Base-by-base conservation (phyloP, 768 basidiomycete species). In the Mycena vitilis region DNA sequence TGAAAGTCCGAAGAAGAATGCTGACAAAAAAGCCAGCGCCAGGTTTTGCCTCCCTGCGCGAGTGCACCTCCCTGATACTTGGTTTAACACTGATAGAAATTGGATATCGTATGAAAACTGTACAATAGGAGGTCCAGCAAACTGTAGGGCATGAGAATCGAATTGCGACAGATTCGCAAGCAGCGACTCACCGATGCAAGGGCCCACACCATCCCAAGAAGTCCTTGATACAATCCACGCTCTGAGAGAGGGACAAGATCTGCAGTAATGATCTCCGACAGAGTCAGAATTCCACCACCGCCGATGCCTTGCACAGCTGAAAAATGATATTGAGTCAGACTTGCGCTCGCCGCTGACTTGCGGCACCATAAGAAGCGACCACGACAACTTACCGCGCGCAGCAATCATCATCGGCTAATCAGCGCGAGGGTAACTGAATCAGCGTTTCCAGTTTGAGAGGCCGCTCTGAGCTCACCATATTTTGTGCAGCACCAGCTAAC, bases 201-300 rank as follows among this genome's bases (percentile, higher is more conserved):
- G 36, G 74, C 73, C 77, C 79, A 82, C 9, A 63, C 60, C 60
- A 72, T 52, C 13, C 69, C 77, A 18, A 80, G 40, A 9, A 82
- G 55, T 18, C 78, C 78, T 0, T 75, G 66, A 48, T 79, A 83
- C 10, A 71, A 48, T 7, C 83, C 84, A 10, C 84, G 79, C 57
- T 83, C 80, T 20, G 76, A 71, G 10, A 85, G 76, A 16, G 84
- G 76, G 8, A 84, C 79, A 1, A 85, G 72, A 70, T 85, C 83
- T 22, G 80, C 76, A 1, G 81, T 68, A 54, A 84, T 72, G 60
- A 84, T 81, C 47, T 81, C 78, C 7, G 78, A 73, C 38, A 80
- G 72, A 11, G 78, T 71, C 6, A 78, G 54, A n/a, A 81, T 78
- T 6, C 79, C 79, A 7, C 81, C 81, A 5, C 77, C 76, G 1